Evolutionary conservation across 2,329 filamentous ascomycete species (phyloP), one percentile per base, ranked within the genome.

Genomic region (Atkinsonella texensis): DNA sequence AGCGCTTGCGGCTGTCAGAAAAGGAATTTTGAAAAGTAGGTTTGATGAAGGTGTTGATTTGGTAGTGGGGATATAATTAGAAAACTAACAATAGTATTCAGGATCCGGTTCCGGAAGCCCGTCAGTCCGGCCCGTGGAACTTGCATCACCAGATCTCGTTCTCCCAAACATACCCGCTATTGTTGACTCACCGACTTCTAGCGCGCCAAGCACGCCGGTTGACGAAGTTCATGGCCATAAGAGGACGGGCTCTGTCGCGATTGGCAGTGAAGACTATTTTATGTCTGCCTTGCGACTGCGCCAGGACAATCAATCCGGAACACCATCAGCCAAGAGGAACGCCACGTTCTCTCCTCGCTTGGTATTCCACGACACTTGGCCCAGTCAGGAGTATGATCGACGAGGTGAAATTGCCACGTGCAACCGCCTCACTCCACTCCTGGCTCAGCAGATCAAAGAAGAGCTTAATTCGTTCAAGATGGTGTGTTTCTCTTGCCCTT

Each of bases 391-490:
- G 67, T 98, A 98, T 64, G 93, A 98, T 67, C 87, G 93, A 55
- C 83, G 93, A 50, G 93, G 93, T 51, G 93, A 98, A 55, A 87
- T 97, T 70, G 90, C 93, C 11, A 98, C 93, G 1, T 98, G 93
- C 80, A 98, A 98, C 66, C 87, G 91, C 58, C 76, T 98, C 59
- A 98, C 93, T 47, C 93, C 93, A 12, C 90, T 96, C 79, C 80
- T 98, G 56, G 93, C 93, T 45, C 93, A 98, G 71, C 93, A 98
- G 69, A 98, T 98, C 72, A 97, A 97, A 72, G 93, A 98, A 72
- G 93, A 98, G 73, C 80, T 98, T 60, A 98, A 98, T 72, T 94
- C 84, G 60, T 98, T 98, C 77, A 98, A 98, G 70, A 98, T 98
- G 93, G 64, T 66, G 46, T 46, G 60, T 56, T 28, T 1, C 9